These are phyloP conservation scores for Candida loeiensis DNA, from an alignment of 805 yeast species.

Conservation along the genomic window DNA sequence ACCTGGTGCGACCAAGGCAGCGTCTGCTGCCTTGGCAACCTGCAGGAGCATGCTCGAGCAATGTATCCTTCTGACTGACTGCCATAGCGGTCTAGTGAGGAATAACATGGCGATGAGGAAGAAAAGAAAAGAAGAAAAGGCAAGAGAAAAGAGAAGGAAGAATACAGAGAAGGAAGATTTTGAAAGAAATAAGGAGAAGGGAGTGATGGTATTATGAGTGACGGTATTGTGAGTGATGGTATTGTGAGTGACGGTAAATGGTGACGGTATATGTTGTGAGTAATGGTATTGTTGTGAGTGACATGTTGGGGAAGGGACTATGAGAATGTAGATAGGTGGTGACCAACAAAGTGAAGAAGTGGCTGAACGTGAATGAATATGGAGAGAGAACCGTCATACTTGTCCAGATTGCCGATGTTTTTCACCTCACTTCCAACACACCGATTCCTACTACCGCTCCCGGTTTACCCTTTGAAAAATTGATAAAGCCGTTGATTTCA, in stretches of 20 bases:
- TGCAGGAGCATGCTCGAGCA: not conserved
- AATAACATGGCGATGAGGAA: not conserved
- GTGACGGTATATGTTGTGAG: too few species aligned
- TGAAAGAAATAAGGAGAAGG: not conserved
- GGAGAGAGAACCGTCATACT: too few species aligned
- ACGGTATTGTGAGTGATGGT: not conserved
- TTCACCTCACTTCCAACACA: too few species aligned
- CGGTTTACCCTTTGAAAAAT: too few species aligned
- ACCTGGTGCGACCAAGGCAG: not conserved
- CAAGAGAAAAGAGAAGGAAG: not conserved
- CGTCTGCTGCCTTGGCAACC: slow-evolving; percentile 1
- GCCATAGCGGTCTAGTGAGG: not conserved
- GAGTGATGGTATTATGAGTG: not conserved
- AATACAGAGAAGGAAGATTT: not conserved
- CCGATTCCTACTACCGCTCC: too few species aligned
- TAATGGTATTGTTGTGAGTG: too few species aligned
- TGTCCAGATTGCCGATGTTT: too few species aligned
- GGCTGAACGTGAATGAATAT: too few species aligned
- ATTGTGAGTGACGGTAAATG: not conserved
- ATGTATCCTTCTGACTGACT: not conserved
- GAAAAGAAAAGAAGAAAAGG: not conserved
- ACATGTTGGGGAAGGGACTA: too few species aligned
- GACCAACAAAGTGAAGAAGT: too few species aligned
- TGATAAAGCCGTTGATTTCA: too few species aligned
- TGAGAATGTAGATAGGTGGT: too few species aligned